phyloP scores from a whole-genome alignment of 208 protist species.

The Leishmania arabica region DNA sequence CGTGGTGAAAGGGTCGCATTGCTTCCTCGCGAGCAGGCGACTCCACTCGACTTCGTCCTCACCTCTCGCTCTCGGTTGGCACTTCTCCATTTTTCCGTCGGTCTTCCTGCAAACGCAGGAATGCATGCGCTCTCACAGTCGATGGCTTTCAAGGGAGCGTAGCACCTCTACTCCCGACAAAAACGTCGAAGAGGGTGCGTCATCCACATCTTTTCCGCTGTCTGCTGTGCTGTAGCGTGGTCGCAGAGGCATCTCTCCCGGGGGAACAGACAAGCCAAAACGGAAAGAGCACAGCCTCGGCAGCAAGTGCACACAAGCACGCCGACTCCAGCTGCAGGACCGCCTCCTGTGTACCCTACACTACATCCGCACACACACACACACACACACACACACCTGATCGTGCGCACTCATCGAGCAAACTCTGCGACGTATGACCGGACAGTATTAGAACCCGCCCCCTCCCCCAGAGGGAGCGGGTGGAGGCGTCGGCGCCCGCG shows the following conservation, averaged over 20 bases:
- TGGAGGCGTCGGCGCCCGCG: background rate
- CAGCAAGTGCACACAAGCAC: background rate
- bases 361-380: background rate
- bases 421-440: background rate
- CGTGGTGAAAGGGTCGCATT: background rate
- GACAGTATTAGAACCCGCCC: background rate
- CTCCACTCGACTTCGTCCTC: background rate
- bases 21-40: background rate
- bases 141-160: no score
- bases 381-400: background rate
- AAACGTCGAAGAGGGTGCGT: no score
- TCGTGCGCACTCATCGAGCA: background rate
- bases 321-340: background rate
- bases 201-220: background rate
- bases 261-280: no score
- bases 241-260: no score
- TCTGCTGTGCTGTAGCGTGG: background rate
- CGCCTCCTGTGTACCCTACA: background rate
- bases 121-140: background rate
- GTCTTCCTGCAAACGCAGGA: background rate
- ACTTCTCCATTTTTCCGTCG: no score
- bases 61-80: no score
- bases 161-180: no score
- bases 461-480: background rate
- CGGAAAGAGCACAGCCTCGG: no score